phyloP scores from a whole-genome alignment of 768 basidiomycete genomes.

The Strobilomyces echinocephalus region DNA sequence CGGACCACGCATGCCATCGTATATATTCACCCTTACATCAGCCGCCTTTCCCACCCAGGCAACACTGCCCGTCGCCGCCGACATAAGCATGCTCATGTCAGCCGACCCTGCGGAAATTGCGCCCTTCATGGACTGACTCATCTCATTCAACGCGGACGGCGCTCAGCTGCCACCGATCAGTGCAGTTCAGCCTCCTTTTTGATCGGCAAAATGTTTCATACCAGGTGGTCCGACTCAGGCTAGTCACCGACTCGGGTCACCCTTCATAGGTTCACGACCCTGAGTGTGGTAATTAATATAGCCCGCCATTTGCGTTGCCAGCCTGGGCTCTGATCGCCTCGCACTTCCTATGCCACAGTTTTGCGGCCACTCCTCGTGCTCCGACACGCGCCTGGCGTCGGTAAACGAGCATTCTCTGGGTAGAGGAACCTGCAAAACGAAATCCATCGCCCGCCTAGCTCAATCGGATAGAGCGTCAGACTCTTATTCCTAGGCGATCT shows the following conservation, averaged over 20 bases:
- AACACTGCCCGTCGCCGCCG: conserved; percentile 20
- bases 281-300: conserved; percentile 10
- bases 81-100: conserved; percentile 20
- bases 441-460: conserved; percentile 49
- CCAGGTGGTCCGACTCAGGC: background rate
- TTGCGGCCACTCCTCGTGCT: conserved; percentile 19
- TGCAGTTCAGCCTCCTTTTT: conserved; percentile 9
- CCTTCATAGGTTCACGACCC: conserved; percentile 11
- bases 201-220: conserved; percentile 19
- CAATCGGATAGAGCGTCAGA: conserved; percentile 68
- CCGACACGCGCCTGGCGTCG: background rate
- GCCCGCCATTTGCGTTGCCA: background rate
- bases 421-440: no score
- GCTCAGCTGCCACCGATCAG: conserved; percentile 25
- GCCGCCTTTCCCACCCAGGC: conserved; percentile 26
- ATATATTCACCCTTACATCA: conserved; percentile 36
- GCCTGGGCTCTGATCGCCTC: background rate
- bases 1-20: conserved; percentile 31
- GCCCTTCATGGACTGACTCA: background rate
- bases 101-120: conserved; percentile 16
- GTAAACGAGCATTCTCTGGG: no score
- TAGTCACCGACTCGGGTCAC: no score
- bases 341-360: conserved; percentile 18
- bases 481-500: conserved; percentile 50
- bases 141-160: conserved; percentile 15